Evolutionary conservation across 768 basidiomycete species (phyloP).

Genomic region (Phylloporus sp.): DNA sequence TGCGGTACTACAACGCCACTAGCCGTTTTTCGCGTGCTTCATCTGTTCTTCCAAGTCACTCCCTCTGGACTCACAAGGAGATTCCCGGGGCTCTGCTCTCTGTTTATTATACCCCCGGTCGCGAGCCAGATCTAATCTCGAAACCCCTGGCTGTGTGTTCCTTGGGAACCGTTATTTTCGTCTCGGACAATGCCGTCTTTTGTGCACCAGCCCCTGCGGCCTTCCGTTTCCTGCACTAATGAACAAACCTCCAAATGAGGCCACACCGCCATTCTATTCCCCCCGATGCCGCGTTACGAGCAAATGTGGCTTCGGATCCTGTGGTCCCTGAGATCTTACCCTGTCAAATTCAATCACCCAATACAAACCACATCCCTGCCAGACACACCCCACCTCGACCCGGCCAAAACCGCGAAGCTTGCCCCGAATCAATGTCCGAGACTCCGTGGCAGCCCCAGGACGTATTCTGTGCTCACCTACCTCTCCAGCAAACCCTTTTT

Average conservation of each 20-base stretch:
- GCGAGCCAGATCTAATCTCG: slow-evolving; percentile 25
- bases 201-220: slow-evolving; percentile 16
- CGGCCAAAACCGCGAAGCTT: slow-evolving; percentile 29
- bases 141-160: not conserved
- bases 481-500: not conserved
- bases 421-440: slow-evolving; percentile 29
- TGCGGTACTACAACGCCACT: slow-evolving; percentile 26
- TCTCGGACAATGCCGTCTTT: slow-evolving; percentile 20
- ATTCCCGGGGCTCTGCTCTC: slow-evolving; percentile 1
- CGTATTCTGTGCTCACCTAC: not conserved
- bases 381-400: not conserved
- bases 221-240: slow-evolving; percentile 27
- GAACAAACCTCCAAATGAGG: slow-evolving; percentile 16
- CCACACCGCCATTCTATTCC: slow-evolving; percentile 10
- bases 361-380: slow-evolving; percentile 1
- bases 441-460: slow-evolving; percentile 22
- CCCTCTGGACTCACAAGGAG: slow-evolving; percentile 4
- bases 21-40: slow-evolving; percentile 28
- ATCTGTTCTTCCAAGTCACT: slow-evolving; percentile 12
- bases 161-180: slow-evolving; percentile 26
- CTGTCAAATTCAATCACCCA: not conserved
- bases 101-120: not conserved
- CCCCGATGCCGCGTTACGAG: not conserved
- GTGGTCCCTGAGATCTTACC: slow-evolving; percentile 6
- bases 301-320: slow-evolving; percentile 1